Evolutionary conservation across 2,329 filamentous ascomycete species (phyloP), one percentile per base, ranked within the genome.

Genomic region (Fusarium humuli): DNA sequence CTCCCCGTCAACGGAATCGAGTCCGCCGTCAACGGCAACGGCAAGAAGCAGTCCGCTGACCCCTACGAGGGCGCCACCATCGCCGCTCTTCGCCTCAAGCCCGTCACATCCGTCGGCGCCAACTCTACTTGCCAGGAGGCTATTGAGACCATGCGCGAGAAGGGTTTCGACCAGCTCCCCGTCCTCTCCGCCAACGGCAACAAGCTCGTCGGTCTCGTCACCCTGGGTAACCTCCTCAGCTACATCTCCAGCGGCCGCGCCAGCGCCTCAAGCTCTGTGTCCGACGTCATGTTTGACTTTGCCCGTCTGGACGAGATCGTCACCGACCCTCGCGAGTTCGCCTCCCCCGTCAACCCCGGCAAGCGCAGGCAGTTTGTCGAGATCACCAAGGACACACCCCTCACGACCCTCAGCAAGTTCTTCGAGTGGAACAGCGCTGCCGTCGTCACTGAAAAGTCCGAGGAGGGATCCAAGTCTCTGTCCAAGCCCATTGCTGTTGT

Each of bases 371-470:
- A 92, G 77, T 99, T 97, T 81, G 92, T 98, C 53, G 92, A 98
- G 82, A 97, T 99, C 77, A 98, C 96, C 9, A 85, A 92, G 78
- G 93, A 98, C 72, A 99, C 96, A 2, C 92, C 92, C 5, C 85
- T 99, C 41, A 88, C 87, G 48, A 91, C 92, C 46, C 86, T 99
- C 57, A 95, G 94, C 84, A 90, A 92, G 76, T 99, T 99, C 83
- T 94, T 98, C 71, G 94, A 98, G 83, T 98, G 96, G 94, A 98
- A 99, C 82, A 96, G 92, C 73, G 95, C 96, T 1, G 96, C 96
- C 0, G 90, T 99, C 50, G 94, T 99, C 5, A 99, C 95, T 0
- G 94, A 98, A 80, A 86, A 88, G 73, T 83, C 84, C 14, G 82
- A 82, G 42, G 82, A 82, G 42, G 86, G 87, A 61, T 82, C 84